These are phyloP conservation scores for Gossypium laxum DNA, from an alignment of 441 rosid species.

Conservation along the genomic window DNA sequence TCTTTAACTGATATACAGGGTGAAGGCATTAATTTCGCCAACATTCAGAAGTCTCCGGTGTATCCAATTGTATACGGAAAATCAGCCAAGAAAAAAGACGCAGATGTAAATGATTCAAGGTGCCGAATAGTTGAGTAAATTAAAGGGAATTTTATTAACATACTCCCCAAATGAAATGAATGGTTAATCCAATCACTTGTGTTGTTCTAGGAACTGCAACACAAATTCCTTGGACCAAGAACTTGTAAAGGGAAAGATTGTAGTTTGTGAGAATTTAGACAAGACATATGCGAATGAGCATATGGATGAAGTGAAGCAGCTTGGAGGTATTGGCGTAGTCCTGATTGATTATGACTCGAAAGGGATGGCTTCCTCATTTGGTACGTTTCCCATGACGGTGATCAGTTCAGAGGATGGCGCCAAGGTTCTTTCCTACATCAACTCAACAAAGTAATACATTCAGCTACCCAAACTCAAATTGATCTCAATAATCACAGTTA, in stretches of 20 bases:
- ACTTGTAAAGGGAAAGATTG: conserved; percentile 47
- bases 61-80: conserved; percentile 46
- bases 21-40: conserved; percentile 54
- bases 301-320: conserved; percentile 31
- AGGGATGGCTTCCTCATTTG: conserved; percentile 38
- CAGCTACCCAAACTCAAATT: background rate
- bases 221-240: conserved; percentile 31
- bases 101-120: conserved; percentile 41
- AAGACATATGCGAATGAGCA: conserved; percentile 11
- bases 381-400: conserved; percentile 37
- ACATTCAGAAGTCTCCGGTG: conserved; percentile 32
- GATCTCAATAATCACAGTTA: background rate
- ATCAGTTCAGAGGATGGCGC: conserved; percentile 47
- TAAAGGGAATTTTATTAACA: background rate
- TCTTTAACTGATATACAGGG: conserved; percentile 32
- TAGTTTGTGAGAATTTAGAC: conserved; percentile 39
- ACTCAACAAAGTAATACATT: conserved; percentile 43
- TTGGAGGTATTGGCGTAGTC: conserved; percentile 52
- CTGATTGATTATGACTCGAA: conserved; percentile 36
- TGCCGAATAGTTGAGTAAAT: background rate
- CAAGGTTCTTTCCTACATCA: conserved; percentile 40
- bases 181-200: background rate
- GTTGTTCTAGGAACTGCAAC: conserved; percentile 38
- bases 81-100: conserved; percentile 33
- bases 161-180: background rate